Conservation (phyloP, 163 green algal species). For the Scenedesmus sp. region DNA sequence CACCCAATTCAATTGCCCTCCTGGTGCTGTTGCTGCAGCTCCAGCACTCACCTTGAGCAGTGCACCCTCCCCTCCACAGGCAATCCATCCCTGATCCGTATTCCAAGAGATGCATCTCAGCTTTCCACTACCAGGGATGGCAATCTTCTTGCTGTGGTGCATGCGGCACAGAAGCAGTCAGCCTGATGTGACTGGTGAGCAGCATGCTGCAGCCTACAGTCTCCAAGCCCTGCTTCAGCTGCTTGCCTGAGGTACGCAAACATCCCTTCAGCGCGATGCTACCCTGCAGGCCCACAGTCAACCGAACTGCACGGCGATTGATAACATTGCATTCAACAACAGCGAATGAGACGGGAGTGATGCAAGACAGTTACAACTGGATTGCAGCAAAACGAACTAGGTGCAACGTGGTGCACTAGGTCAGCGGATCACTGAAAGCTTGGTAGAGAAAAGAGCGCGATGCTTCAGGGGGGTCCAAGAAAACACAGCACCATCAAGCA, state of each 20-base stretch:
- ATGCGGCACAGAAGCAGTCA: background rate
- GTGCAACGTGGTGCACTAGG: background rate
- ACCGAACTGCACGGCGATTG: background rate
- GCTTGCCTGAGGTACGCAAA: constrained; percentile 51
- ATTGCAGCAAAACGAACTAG: background rate
- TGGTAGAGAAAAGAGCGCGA: background rate
- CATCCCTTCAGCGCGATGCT: background rate
- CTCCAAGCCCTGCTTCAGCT: background rate
- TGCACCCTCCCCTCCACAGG: constrained; percentile 82
- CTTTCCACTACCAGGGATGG: constrained; percentile 80
- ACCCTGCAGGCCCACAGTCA: background rate
- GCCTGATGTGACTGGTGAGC: background rate
- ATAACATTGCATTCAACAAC: background rate
- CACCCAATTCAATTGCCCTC: too few species aligned
- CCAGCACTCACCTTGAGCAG: constrained; percentile 81
- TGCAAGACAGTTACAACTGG: background rate
- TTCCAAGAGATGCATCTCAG: constrained; percentile 85
- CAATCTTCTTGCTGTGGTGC: constrained; percentile 89
- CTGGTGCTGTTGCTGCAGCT: background rate
- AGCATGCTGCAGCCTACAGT: background rate
- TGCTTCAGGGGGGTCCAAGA: background rate
- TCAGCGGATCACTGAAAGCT: background rate
- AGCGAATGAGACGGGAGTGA: background rate
- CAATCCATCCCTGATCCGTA: constrained; percentile 84
- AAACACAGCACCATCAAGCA: background rate